Evolutionary conservation across 305 asterid genomes (phyloP).

Genomic region (Fraxinus dipetala): DNA sequence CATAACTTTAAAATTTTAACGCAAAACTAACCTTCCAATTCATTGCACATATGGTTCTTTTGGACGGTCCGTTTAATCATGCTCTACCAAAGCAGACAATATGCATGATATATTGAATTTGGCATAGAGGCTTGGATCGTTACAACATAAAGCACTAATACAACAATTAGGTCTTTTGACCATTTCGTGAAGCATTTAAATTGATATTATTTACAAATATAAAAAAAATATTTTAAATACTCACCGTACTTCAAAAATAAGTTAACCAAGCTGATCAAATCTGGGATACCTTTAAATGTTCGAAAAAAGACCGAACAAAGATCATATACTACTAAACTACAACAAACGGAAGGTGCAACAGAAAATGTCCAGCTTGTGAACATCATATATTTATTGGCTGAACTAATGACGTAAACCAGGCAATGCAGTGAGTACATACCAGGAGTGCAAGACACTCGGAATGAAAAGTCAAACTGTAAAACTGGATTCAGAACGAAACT

Average conservation of each 20-base stretch:
- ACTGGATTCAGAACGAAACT: background rate
- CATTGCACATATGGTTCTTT: too few species aligned
- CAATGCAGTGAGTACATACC: conserved; percentile 59
- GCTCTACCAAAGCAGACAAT: background rate
- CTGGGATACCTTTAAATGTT: background rate
- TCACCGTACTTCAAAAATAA: background rate
- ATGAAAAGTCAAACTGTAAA: conserved; percentile 40
- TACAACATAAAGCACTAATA: background rate
- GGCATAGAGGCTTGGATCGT: background rate
- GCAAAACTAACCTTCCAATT: too few species aligned
- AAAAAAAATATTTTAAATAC: too few species aligned
- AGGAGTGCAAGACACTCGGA: conserved; percentile 85
- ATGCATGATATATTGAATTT: too few species aligned
- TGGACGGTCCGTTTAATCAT: too few species aligned
- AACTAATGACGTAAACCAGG: conserved; percentile 65
- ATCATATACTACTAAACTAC: background rate
- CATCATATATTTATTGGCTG: background rate
- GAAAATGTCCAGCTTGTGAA: background rate
- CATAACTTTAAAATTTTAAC: too few species aligned
- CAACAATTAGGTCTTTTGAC: background rate
- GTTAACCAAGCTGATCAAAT: background rate
- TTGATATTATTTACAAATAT: background rate
- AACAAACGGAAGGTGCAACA: background rate
- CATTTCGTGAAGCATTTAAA: background rate
- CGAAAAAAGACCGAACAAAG: background rate